These are phyloP conservation scores for Onygena corvina DNA, from an alignment of 2,329 filamentous ascomycete species.

Conservation along the genomic window DNA sequence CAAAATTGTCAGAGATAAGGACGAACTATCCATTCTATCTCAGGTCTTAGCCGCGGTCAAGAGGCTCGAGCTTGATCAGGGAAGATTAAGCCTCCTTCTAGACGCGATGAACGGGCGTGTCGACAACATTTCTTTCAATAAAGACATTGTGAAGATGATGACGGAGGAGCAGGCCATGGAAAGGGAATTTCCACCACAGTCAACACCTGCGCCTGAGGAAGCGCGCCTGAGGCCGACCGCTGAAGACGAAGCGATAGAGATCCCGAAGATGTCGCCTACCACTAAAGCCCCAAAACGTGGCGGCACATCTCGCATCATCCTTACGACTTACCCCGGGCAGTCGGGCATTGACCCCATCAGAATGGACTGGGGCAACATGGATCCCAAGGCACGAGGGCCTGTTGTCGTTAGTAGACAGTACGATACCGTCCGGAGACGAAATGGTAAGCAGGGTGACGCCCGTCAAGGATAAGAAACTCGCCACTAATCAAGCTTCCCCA, in stretches of 20 bases:
- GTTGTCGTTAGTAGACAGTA: constrained; percentile 71
- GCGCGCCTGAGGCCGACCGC: background rate
- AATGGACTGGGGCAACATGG: constrained; percentile 73
- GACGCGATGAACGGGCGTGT: constrained; percentile 2
- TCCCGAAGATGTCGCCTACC: background rate
- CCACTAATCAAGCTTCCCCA: constrained; percentile 11
- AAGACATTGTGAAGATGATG: constrained; percentile 6
- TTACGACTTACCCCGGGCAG: constrained; percentile 84
- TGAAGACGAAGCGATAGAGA: background rate
- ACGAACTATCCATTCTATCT: background rate
- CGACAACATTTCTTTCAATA: constrained; percentile 4
- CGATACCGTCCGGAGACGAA: constrained; percentile 65
- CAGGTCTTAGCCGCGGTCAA: constrained; percentile 12
- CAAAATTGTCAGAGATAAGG: background rate
- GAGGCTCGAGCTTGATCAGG: constrained; percentile 11
- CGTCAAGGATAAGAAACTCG: too few species aligned
- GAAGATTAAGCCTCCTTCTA: constrained; percentile 5
- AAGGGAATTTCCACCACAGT: background rate
- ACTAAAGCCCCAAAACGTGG: background rate
- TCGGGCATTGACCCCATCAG: constrained; percentile 84
- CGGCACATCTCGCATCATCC: constrained; percentile 41
- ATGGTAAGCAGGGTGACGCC: too few species aligned
- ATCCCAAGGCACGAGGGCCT: constrained; percentile 65
- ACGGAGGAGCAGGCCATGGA: background rate
- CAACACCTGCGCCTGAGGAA: background rate